Evolutionary conservation across 352 stramenopile species (phyloP).

Genomic region (Globisporangium emineosum): DNA sequence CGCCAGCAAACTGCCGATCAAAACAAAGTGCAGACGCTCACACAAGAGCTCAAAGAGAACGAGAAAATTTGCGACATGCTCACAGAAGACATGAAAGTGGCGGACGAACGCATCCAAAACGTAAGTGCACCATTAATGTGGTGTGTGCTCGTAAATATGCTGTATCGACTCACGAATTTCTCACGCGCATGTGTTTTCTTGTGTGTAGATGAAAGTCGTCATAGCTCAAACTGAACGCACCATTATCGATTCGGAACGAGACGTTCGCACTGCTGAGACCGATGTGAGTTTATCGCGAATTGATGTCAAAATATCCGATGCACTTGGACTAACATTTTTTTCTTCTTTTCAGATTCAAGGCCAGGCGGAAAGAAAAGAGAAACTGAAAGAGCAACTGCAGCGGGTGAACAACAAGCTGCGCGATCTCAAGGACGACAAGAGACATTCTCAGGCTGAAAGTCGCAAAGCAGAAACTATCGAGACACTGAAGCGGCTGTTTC

Average conservation of each 20-base stretch:
- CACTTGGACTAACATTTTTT: not conserved
- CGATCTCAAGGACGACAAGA: constrained; percentile 90
- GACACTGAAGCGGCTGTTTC: constrained; percentile 82
- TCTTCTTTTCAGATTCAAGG: constrained; percentile 37
- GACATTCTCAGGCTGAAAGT: constrained; percentile 91
- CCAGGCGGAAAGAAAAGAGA: constrained; percentile 56
- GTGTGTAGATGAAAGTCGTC: constrained; percentile 58
- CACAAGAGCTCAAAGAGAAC: constrained; percentile 71
- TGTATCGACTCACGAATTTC: not conserved
- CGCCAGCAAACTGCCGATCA: constrained; percentile 63
- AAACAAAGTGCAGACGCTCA: constrained; percentile 70
- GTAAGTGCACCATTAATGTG: constrained; percentile 20
- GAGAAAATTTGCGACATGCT: constrained; percentile 64
- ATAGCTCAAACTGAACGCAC: constrained; percentile 57
- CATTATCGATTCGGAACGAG: constrained; percentile 49
- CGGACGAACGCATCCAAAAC: constrained; percentile 61
- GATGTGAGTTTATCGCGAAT: constrained; percentile 31
- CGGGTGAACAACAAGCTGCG: constrained; percentile 85
- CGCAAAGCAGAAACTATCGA: constrained; percentile 76
- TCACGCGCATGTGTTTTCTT: not conserved
- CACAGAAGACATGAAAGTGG: constrained; percentile 51
- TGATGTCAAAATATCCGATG: not conserved
- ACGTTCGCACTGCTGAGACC: constrained; percentile 50
- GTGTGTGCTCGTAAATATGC: not conserved
- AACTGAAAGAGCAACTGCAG: constrained; percentile 63